These are phyloP conservation scores for Penstemon davidsonii DNA, from an alignment of 257 asterid genomes.

Conservation along the genomic window DNA sequence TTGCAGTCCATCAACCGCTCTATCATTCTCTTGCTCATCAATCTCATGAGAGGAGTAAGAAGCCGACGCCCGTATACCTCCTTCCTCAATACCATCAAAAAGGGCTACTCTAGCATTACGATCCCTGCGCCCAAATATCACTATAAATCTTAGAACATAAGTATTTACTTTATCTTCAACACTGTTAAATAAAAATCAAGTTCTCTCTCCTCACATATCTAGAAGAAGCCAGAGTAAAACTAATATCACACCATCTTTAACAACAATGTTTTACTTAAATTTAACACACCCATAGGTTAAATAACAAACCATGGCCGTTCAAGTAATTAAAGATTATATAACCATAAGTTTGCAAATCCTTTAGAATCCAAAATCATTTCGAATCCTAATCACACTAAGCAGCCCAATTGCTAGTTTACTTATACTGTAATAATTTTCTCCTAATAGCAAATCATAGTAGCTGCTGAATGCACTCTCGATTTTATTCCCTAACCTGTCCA, in stretches of 20 bases:
- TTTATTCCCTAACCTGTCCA: slow-evolving; percentile 6
- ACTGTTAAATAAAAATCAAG: background rate
- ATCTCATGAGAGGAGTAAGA: slow-evolving; percentile 84
- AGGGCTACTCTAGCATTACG: slow-evolving; percentile 73
- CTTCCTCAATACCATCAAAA: slow-evolving; percentile 99
- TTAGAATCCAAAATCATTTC: background rate
- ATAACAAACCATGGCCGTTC: background rate
- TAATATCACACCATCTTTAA: background rate
- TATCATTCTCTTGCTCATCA: slow-evolving; percentile 90
- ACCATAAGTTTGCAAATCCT: background rate
- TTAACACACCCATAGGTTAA: background rate
- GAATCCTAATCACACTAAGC: background rate
- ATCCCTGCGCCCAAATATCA: slow-evolving; percentile 52
- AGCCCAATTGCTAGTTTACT: slow-evolving; percentile 3
- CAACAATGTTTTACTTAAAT: background rate
- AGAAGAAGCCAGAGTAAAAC: background rate
- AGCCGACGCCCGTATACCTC: slow-evolving; percentile 82
- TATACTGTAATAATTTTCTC: background rate
- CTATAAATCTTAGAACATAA: slow-evolving; percentile 15
- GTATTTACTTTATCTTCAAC: background rate
- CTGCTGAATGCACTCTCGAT: slow-evolving; percentile 9
- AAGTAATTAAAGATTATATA: background rate
- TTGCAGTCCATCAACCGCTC: slow-evolving; percentile 73
- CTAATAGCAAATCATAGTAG: background rate
- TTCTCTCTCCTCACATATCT: background rate